These are phyloP conservation scores for Castanopsis chinensis DNA, from an alignment of 306 rosid genomes.

Conservation along the genomic window DNA sequence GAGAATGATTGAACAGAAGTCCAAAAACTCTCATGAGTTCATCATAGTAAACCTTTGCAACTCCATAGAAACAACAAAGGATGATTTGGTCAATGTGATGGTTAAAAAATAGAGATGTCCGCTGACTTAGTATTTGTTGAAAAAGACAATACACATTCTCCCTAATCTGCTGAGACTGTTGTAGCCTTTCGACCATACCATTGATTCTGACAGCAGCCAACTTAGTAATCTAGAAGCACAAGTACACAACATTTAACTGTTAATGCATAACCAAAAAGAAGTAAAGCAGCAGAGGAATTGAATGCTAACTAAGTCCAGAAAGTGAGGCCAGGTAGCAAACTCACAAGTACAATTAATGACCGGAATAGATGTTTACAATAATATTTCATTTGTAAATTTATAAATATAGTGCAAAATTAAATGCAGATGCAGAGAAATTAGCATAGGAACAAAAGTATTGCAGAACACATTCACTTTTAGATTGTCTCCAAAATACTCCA, in stretches of 20 bases:
- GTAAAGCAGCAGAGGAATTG: not conserved
- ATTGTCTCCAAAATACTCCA: not conserved
- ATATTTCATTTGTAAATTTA: not conserved
- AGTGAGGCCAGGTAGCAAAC: not conserved
- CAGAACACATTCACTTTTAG: not conserved
- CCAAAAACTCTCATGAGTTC: conserved; percentile 13
- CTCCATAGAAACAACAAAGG: conserved; percentile 93
- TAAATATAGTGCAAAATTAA: not conserved
- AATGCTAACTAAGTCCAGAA: conserved; percentile 13
- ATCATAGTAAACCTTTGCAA: conserved; percentile 67
- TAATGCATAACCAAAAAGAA: conserved; percentile 13
- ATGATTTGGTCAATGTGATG: conserved; percentile 96
- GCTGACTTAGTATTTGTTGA: conserved; percentile 77
- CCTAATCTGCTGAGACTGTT: conserved; percentile 80
- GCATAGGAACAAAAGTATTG: not conserved
- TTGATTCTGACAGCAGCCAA: conserved; percentile 97
- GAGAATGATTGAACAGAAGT: conserved; percentile 11
- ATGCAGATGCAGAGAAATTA: not conserved
- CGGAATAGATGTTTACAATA: not conserved
- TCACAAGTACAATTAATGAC: not conserved
- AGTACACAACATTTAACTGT: conserved; percentile 19
- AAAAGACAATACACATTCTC: conserved; percentile 90
- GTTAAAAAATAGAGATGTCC: conserved; percentile 80
- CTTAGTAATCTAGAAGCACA: conserved; percentile 61
- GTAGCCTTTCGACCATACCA: conserved; percentile 97